phyloP scores from a whole-genome alignment of 805 yeast species.

The Metschnikowia matae region DNA sequence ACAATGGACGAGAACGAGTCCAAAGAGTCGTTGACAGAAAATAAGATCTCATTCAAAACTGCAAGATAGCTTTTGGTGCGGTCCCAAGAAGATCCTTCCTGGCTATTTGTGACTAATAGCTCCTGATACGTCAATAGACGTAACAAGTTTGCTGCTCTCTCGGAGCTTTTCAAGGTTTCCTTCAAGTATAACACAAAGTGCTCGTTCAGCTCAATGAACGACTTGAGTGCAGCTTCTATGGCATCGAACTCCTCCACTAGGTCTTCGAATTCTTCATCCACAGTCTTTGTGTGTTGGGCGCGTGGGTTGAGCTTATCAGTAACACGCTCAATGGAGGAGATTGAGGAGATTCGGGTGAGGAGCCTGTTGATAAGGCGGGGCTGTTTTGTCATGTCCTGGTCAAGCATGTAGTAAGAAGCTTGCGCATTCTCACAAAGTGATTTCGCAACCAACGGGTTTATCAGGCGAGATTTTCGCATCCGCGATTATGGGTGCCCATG shows the following conservation, averaged over 20 bases:
- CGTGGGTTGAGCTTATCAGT: neutral
- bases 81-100: constrained; percentile 19
- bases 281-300: constrained; percentile 15
- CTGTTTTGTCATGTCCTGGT: neutral
- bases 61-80: constrained; percentile 17
- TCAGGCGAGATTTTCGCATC: neutral
- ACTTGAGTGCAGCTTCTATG: constrained; percentile 9
- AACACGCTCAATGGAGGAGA: constrained; percentile 3
- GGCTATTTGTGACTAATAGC: neutral
- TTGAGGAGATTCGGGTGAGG: neutral
- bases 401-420: neutral
- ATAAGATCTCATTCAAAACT: constrained; percentile 14
- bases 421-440: neutral
- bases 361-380: neutral
- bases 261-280: constrained; percentile 38
- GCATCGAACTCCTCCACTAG: constrained; percentile 21
- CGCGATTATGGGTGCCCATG: constrained; percentile 54
- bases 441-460: neutral
- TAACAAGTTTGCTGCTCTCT: constrained; percentile 22
- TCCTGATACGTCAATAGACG: constrained; percentile 11
- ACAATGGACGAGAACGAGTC: constrained; percentile 5
- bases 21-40: constrained; percentile 10
- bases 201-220: constrained; percentile 9
- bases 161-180: constrained; percentile 17
- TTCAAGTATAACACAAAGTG: constrained; percentile 7